Evolutionary conservation across 2,329 filamentous ascomycete species (phyloP).

Genomic region (Arthrinium phaeospermum): DNA sequence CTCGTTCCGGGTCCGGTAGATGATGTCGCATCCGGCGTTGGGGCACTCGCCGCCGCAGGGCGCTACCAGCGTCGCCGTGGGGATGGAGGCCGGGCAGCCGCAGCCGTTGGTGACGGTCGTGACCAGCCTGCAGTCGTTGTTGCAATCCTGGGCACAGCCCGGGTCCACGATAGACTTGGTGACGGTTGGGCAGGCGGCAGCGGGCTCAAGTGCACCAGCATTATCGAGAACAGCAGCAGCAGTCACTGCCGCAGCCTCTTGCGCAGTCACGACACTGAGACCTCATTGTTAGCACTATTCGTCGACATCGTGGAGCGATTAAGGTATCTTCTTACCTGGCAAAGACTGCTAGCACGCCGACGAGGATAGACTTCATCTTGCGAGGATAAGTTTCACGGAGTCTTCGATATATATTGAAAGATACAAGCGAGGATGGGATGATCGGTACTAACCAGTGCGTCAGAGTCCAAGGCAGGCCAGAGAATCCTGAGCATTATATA

Average conservation of each 20-base stretch:
- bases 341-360: not conserved
- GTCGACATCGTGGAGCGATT: not conserved
- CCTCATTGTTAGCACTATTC: not conserved
- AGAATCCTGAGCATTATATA: not conserved
- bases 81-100: slow-evolving; percentile 33
- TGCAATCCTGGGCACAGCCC: slow-evolving; percentile 32
- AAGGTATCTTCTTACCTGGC: not conserved
- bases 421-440: not conserved
- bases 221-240: not conserved
- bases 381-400: not conserved
- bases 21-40: slow-evolving; percentile 36
- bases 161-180: slow-evolving; percentile 35
- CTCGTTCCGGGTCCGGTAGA: slow-evolving; percentile 31
- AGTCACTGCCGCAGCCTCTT: not conserved
- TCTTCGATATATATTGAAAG: not conserved
- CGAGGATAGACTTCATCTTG: slow-evolving; percentile 16
- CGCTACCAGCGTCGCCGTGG: slow-evolving; percentile 36
- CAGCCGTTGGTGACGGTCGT: slow-evolving; percentile 36
- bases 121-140: slow-evolving; percentile 34
- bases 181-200: slow-evolving; percentile 32
- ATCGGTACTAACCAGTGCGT: not conserved
- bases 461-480: not conserved
- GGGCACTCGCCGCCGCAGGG: slow-evolving; percentile 37
- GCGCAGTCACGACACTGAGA: not conserved
- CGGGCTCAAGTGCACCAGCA: not conserved